Evolutionary conservation across 306 rosid genomes (phyloP), one percentile per base, ranked within the genome.

Genomic region (Oxytropis ochrocephala): DNA sequence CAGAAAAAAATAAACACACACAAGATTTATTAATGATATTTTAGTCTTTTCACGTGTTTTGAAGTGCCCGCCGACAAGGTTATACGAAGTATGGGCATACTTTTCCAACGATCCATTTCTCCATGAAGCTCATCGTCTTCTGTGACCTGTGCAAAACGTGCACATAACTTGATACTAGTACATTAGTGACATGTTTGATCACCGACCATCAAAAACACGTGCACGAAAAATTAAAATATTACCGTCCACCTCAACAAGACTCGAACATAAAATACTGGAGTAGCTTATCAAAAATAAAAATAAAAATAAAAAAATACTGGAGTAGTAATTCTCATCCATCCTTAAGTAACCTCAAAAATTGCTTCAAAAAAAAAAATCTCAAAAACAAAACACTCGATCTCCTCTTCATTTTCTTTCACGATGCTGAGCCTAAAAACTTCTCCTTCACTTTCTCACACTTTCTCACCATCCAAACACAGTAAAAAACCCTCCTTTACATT

Each of bases 401-500:
- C 19, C 7, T 57, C 29, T 58, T 30, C 61, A 32, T 4, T 13
- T 30, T 32, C 1, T 30, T 21, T 32, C 11, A 4, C 11, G 2
- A 75, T 77, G 71, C 59, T 56, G 18, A 50, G 60, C 39, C 74
- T 82, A 3, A 76, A 55, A 48, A 39, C 52, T 5, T 69, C 0
- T 16, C 59, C 78, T 6, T 56, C 69, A 8, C 35, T 80, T 75
- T 82, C 82, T 32, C 57, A 21, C 70, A 0, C 77, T 47, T 72
- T 82, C 79, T 69, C 66, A 3, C 80, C 75, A 18, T 27, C 76
- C 84, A 79, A 49, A 59, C 80, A 51, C 68, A 57, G 13, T 5
- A 11, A 32, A 47, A 6, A 48, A 10, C 41, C 75, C n/a, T 41
- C 54, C 2, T 11, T 62, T 11, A 67, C 36, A 33, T 36, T 62